Base-by-base conservation (phyloP, 129 eudicot genomes). In the Saussurea involucrata region DNA sequence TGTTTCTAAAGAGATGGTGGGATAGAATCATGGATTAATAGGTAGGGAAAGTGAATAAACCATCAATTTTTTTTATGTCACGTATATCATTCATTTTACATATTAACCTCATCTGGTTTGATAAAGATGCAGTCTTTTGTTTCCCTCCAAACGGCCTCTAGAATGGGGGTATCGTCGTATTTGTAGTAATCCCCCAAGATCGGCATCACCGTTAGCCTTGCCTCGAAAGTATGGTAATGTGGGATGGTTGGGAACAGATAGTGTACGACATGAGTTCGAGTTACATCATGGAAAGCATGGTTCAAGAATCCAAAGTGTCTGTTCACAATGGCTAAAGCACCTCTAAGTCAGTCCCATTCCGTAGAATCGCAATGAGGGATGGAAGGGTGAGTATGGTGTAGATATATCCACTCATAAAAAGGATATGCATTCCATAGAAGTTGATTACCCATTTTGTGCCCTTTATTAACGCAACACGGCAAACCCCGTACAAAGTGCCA, bases 271-370 rank as follows among this genome's bases (percentile, higher is more conserved):
- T 81, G 85, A 9, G 85, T 81, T 5, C 78, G 72, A 1, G 85
- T 66, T 28, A 74, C 78, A 18, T 29, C 65, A 61, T 81, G 84
- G 58, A 81, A 68, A 24, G 79, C 84, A 21, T 75, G 73, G 80
- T 81, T 81, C 75, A 81, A 46, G 61, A 81, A 68, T 9, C 80
- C 84, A n/a, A 73, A 80, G 68, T 80, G 55, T 34, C 84, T 15
- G 69, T 80, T 80, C 53, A 80, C 74, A 0, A 80, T 81, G n/a
- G 76, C 79, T 11, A 81, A 24, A 24, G 84, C 84, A n/a, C 84
- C 84, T 22, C 84, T 76, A 3, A 81, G 36, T 80, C 84, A 81
- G 72, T 81, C 80, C 84, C 84, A 81, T 4, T 81, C 84, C 24
- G 76, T 74, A 6, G 84, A 63, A 31, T 81, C 84, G 66, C 75